These are phyloP conservation scores for Neurospora intermedia DNA, from an alignment of 495 filamentous ascomycete genomes.

Conservation along the genomic window DNA sequence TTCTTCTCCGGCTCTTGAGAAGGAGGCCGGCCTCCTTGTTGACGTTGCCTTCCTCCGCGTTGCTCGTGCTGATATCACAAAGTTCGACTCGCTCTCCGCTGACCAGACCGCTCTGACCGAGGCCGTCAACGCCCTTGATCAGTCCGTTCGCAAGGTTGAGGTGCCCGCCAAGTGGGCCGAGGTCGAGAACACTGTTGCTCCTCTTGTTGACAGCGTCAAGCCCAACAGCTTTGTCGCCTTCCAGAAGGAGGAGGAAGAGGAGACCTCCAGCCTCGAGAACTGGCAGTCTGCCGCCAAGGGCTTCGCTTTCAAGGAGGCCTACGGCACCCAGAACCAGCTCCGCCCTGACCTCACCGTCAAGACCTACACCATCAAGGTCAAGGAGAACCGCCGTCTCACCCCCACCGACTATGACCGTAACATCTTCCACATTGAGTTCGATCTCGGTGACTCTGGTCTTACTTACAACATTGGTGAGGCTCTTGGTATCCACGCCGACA, in stretches of 20 bases:
- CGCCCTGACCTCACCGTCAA: conserved; percentile 78
- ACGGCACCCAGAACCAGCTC: conserved; percentile 57
- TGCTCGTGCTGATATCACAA: conserved; percentile 50
- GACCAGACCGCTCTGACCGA: conserved; percentile 44
- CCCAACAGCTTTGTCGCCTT: conserved; percentile 74
- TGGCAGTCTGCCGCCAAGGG: conserved; percentile 80
- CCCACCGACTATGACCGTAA: conserved; percentile 87
- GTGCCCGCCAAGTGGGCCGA: conserved; percentile 71
- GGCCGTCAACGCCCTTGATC: conserved; percentile 55
- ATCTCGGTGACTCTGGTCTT: conserved; percentile 79
- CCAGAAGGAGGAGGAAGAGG: conserved; percentile 63
- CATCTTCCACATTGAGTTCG: conserved; percentile 99
- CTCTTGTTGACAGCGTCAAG: conserved; percentile 50
- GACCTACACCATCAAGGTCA: conserved; percentile 79
- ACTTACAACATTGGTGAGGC: conserved; percentile 96
- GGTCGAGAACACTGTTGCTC: conserved; percentile 44
- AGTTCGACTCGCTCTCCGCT: conserved; percentile 19
- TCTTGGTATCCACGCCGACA: conserved; percentile 93
- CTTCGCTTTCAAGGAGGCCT: conserved; percentile 90
- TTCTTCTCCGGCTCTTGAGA: conserved; percentile 50
- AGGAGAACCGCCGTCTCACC: conserved; percentile 90
- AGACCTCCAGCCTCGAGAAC: conserved; percentile 51
- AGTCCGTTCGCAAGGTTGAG: conserved; percentile 58
- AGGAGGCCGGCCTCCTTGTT: conserved; percentile 51
- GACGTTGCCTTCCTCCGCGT: conserved; percentile 75